Base-by-base conservation (phyloP, 208 protist species). In the Acanthamoeba triangularis region DNA sequence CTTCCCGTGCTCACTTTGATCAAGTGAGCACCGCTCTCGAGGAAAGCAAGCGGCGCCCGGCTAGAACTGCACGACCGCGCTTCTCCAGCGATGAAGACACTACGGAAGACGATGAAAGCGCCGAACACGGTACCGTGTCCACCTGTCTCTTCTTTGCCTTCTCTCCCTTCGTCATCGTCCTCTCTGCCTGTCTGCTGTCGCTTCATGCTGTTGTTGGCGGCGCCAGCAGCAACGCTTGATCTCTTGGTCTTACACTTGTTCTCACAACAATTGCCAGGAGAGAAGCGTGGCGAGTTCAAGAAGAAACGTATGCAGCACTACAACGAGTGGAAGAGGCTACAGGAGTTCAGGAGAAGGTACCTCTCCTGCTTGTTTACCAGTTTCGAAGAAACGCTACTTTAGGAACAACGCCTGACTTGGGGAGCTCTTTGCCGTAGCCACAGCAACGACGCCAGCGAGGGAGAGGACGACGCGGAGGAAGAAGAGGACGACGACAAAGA, bases 341-440 rank as follows among this genome's bases (percentile, higher is more conserved):
- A 91, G 49, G 85, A 91, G 85, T 91, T 91, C 33, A 91, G 59
- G 69, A 91, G 41, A 47, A 91, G 85, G 76, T 85, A 49, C 76
- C 37, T 2, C 23, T 30, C 3, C n/a, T 23, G 18, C 25, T n/a
- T 28, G 25, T 67, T 23, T 23, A 67, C 25, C 30, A 23, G 25
- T 6, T 13, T 28, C 59, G 25, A 25, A 11, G 18, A 56, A 14
- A 56, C 52, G 14, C 52, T 56, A 56, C 3, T 56, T 20, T 54
- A 54, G 7, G 7, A 54, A 1, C 49, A 20, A 20, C 49, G 52
- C 13, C 52, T 56, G 52, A 56, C 52, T 23, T 20, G 52, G 2
- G 18, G 0, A 23, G n/a, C 52, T 20, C 52, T 52, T 52, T 52
- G 13, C 18, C 23, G 47, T 35, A 85, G 76, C n/a, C 76, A 85